Conservation (phyloP, 352 stramenopile genomes). For the Peronospora belbahrii region DNA sequence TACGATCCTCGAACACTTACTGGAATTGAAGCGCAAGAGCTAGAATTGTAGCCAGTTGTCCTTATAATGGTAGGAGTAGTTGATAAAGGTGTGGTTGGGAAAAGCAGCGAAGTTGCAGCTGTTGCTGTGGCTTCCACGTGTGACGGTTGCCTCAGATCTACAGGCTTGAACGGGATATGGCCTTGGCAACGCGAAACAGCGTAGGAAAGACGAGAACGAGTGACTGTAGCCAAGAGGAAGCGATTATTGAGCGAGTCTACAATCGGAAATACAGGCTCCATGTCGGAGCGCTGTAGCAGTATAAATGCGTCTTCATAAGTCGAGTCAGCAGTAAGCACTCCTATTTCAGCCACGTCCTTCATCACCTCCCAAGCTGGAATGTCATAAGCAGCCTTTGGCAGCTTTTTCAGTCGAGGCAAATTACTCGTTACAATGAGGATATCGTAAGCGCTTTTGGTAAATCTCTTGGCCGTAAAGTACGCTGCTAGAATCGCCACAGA, state of each 20-base stretch:
- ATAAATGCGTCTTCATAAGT: constrained; percentile 53
- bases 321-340: constrained; percentile 54
- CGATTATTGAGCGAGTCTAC: constrained; percentile 55
- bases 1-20: constrained; percentile 16
- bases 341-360: constrained; percentile 65
- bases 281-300: constrained; percentile 36
- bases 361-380: constrained; percentile 82
- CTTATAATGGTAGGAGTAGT: constrained; percentile 10
- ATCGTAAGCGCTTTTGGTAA: constrained; percentile 90
- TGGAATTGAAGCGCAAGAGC: constrained; percentile 4
- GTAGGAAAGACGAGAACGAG: constrained; percentile 36
- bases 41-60: constrained; percentile 6
- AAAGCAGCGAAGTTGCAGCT: constrained; percentile 25
- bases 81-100: constrained; percentile 17
- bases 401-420: constrained; percentile 65
- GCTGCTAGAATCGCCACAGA: constrained; percentile 84
- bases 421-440: constrained; percentile 80
- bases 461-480: constrained; percentile 87
- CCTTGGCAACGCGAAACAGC: constrained; percentile 54
- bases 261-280: constrained; percentile 67
- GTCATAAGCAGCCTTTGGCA: constrained; percentile 80
- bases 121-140: constrained; percentile 2
- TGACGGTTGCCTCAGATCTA: constrained; percentile 4
- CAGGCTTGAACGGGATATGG: constrained; percentile 13
- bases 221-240: constrained; percentile 67